Conservation (phyloP, 345 rosid genomes). For the Physaria fendleri region DNA sequence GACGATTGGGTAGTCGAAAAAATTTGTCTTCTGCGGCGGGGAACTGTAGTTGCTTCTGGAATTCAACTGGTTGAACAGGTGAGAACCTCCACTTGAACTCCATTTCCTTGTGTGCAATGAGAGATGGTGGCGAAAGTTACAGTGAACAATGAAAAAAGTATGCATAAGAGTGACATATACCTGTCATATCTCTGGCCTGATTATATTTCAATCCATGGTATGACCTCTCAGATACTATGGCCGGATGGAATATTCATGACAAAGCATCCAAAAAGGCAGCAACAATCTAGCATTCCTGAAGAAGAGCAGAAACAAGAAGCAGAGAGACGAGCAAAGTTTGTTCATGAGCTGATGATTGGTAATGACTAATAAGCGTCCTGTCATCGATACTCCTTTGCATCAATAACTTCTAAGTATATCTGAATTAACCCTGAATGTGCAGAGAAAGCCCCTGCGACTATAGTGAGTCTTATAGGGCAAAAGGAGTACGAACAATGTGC, state of each 20-base stretch:
- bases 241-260: slow-evolving; percentile 97
- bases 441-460: slow-evolving; percentile 84
- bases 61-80: slow-evolving; percentile 90
- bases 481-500: slow-evolving; percentile 92
- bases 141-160: not conserved
- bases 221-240: slow-evolving; percentile 74
- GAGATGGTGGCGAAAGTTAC: not conserved
- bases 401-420: not conserved
- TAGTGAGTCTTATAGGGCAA: slow-evolving; percentile 81
- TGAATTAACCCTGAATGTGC: slow-evolving; percentile 1
- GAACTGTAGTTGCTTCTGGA: slow-evolving; percentile 84
- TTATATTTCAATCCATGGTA: not conserved
- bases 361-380: slow-evolving; percentile 38
- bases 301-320: slow-evolving; percentile 67
- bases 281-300: slow-evolving; percentile 35
- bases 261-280: slow-evolving; percentile 80
- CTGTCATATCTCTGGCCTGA: not conserved
- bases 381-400: not conserved
- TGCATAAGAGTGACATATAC: not conserved
- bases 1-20: slow-evolving; percentile 98
- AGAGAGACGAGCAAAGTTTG: slow-evolving; percentile 80
- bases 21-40: slow-evolving; percentile 76
- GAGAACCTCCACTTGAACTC: slow-evolving; percentile 6
- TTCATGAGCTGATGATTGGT: slow-evolving; percentile 89
- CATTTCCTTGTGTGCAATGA: not conserved